Evolutionary conservation across 768 basidiomycete genomes (phyloP).

Genomic region (Artomyces pyxidatus): DNA sequence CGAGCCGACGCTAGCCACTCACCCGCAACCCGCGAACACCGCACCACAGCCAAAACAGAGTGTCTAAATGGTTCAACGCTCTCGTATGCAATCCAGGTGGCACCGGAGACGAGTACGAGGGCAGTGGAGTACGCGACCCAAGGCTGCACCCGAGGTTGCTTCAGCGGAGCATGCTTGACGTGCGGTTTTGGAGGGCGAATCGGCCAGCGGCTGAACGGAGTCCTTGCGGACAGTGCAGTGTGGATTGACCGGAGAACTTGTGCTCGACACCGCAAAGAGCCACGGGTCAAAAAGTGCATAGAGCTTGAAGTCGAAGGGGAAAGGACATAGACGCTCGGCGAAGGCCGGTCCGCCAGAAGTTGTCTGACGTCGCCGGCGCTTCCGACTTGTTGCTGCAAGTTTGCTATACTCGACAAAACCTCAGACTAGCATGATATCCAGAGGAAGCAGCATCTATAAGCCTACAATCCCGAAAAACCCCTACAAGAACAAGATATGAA

Average conservation of each 20-base stretch:
- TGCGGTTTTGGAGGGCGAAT: background rate
- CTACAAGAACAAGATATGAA: no score
- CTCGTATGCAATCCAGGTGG: slow-evolving; percentile 47
- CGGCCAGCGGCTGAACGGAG: background rate
- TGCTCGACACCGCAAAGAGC: background rate
- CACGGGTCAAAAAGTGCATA: background rate
- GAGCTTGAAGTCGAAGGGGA: background rate
- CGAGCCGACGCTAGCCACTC: no score
- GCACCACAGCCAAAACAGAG: slow-evolving; percentile 57
- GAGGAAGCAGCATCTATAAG: background rate
- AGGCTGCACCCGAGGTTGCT: background rate
- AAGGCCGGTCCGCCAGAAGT: background rate
- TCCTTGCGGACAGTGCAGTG: background rate
- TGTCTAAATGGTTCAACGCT: slow-evolving; percentile 70
- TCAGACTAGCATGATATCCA: background rate
- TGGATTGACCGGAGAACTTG: background rate
- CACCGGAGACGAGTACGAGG: slow-evolving; percentile 26
- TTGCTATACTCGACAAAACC: no score
- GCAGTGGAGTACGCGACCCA: slow-evolving; percentile 9
- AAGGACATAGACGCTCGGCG: background rate
- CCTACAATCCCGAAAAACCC: no score
- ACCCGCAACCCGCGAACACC: slow-evolving; percentile 77
- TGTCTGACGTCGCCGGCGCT: background rate
- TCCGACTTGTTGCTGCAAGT: no score
- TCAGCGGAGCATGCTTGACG: background rate